These are phyloP conservation scores for Multifurca ochricompacta DNA, from an alignment of 768 basidiomycete genomes.

Conservation along the genomic window DNA sequence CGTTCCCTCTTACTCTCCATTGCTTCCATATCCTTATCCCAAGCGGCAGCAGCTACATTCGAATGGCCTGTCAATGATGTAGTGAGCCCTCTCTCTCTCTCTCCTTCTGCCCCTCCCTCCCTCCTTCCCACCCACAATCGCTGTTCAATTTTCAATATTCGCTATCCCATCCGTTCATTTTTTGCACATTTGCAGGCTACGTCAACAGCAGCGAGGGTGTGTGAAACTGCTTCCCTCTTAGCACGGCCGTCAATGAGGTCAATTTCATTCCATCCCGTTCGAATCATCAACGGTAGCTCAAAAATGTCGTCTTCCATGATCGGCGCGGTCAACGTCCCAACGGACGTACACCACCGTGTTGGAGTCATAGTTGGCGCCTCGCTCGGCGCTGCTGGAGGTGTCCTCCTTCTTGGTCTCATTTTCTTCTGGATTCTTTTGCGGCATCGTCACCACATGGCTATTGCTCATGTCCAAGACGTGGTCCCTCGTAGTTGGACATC, in stretches of 20 bases:
- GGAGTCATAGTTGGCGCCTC: not conserved
- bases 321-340: not conserved
- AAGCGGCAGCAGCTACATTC: conserved; percentile 4
- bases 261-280: not conserved
- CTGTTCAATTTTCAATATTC: not conserved
- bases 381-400: not conserved
- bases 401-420: conserved; percentile 3
- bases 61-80: not conserved
- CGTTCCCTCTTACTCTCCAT: not conserved
- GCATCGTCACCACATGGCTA: not conserved
- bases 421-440: conserved; percentile 7
- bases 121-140: not conserved
- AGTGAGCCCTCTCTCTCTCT: not conserved
- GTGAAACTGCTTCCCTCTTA: not conserved
- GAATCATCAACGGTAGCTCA: not conserved
- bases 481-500: not conserved
- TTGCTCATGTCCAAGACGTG: not conserved
- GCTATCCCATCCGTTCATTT: too few species aligned
- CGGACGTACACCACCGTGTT: not conserved
- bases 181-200: not conserved
- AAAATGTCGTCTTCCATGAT: not conserved
- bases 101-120: too few species aligned
- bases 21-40: not conserved
- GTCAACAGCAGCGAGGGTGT: not conserved
- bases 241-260: not conserved